A percentile compares a stretch with the other conserved stretches of the same genome.
phyloP scores from a whole-genome alignment of 2,329 filamentous ascomycete species.

The Graphilbum sp. region DNA sequence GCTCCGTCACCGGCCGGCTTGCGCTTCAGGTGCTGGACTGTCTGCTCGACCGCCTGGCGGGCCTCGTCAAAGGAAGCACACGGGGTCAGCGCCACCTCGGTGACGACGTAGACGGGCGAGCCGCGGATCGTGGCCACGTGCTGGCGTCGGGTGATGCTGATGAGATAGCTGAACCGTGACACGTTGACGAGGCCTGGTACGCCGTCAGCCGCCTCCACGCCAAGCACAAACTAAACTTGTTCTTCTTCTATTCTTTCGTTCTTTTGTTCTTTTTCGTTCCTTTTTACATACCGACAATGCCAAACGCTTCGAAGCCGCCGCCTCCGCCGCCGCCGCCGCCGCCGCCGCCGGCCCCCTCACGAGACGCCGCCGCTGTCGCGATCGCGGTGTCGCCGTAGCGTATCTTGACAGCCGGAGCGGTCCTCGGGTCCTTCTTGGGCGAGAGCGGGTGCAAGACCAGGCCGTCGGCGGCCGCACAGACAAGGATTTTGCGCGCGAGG shows the following conservation, averaged over 20 bases:
- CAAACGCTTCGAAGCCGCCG: constrained; percentile 41
- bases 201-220: constrained; percentile 1
- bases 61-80: constrained; percentile 63
- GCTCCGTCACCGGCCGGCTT: constrained; percentile 15
- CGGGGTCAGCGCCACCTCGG: constrained; percentile 81
- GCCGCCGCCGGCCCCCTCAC: constrained; percentile 17
- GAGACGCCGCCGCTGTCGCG: constrained; percentile 21
- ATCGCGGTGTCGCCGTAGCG: constrained; percentile 47
- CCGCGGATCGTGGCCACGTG: constrained; percentile 80
- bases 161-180: constrained; percentile 64
- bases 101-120: constrained; percentile 70
- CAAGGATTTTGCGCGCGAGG: constrained; percentile 62
- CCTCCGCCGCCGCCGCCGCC: constrained; percentile 13
- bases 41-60: constrained; percentile 50
- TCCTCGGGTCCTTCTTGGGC: constrained; percentile 41
- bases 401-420: constrained; percentile 43
- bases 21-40: constrained; percentile 26
- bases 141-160: constrained; percentile 72
- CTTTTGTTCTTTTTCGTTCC: no score
- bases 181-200: constrained; percentile 64
- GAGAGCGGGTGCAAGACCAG: constrained; percentile 62
- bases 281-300: constrained; percentile 34
- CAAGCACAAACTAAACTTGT: no score
- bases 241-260: no score
- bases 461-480: constrained; percentile 70